Evolutionary conservation across 495 filamentous ascomycete genomes (phyloP), one percentile per base, ranked within the genome.

Genomic region (Hypoxylon subgilvum): DNA sequence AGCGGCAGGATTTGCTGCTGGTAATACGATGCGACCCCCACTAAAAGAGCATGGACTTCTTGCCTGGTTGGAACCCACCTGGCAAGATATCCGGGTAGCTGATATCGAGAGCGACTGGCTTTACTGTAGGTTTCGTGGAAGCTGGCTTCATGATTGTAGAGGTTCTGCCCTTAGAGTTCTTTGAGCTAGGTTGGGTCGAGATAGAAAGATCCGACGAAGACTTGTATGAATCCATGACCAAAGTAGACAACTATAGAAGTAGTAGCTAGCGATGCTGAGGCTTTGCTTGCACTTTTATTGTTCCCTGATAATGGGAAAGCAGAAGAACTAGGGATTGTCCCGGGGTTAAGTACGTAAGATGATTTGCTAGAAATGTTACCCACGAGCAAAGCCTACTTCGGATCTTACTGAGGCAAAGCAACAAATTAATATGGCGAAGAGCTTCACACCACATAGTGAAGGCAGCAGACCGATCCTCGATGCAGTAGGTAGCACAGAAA

Each of bases 21-120:
- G n/a, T n/a, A n/a, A n/a, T n/a, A n/a, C n/a, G n/a, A n/a, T n/a
- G n/a, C n/a, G n/a, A n/a, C n/a, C n/a, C n/a, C n/a, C n/a, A n/a
- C 55, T 36, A 64, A 19, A 59, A 49, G n/a, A 60, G 36, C 43
- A 54, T 50, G 0, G 48, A 62, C 32, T 67, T 69, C 49, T 67
- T 69, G 18, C 67, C 67, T 16, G 67, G 60, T 19, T 62, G 60
- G 17, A 69, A 69, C 9, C 67, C 67, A 0, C 57, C 57, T 0
- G 67, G 67, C 12, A 69, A 44, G 36, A 57, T 39, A 21, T 69
- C 67, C 6, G 56, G 60, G 21, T 69, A 69, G 43, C 53, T 67
- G 46, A 65, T 44, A 19, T 62, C 57, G 5, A 25, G 41, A 38
- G 7, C 39, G 7, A 17, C 51, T 13, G 43, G 12, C 39, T 28